Conservation (phyloP, 441 rosid species). For the Macaranga tanarius region DNA sequence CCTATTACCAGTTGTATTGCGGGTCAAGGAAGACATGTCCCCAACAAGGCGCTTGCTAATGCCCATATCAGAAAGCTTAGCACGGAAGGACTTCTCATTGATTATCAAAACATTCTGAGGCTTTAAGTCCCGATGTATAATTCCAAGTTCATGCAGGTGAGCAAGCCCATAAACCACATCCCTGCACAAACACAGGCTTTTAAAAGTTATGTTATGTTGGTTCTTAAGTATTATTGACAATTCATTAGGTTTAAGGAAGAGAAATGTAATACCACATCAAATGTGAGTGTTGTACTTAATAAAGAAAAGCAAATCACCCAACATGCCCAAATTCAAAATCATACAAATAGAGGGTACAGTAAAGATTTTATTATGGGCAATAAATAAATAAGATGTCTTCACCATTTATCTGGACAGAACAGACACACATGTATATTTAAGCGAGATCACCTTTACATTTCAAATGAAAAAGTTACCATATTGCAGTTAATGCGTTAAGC, state of each 20-base stretch:
- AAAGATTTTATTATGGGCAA: neutral
- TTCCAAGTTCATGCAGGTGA: constrained; percentile 92
- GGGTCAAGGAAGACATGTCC: constrained; percentile 77
- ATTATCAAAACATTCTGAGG: constrained; percentile 91
- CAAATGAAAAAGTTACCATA: neutral
- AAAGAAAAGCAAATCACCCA: neutral
- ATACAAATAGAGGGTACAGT: neutral
- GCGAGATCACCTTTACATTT: neutral
- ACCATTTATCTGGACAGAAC: neutral
- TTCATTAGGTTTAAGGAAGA: neutral
- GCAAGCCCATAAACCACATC: constrained; percentile 78
- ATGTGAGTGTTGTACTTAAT: constrained; percentile 1
- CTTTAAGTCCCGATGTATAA: constrained; percentile 86
- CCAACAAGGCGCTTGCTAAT: constrained; percentile 77
- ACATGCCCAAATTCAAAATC: neutral
- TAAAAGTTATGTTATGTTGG: constrained; percentile 11
- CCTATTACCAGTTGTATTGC: constrained; percentile 66
- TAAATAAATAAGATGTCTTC: neutral
- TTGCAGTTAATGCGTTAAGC: neutral
- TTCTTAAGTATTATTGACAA: neutral
- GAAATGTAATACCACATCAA: neutral
- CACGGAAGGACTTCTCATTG: constrained; percentile 59
- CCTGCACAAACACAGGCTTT: constrained; percentile 39
- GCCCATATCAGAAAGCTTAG: constrained; percentile 97
- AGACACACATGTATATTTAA: neutral